Conservation (phyloP, 2,329 filamentous ascomycete species). For the Zymoseptoria ardabiliae region DNA sequence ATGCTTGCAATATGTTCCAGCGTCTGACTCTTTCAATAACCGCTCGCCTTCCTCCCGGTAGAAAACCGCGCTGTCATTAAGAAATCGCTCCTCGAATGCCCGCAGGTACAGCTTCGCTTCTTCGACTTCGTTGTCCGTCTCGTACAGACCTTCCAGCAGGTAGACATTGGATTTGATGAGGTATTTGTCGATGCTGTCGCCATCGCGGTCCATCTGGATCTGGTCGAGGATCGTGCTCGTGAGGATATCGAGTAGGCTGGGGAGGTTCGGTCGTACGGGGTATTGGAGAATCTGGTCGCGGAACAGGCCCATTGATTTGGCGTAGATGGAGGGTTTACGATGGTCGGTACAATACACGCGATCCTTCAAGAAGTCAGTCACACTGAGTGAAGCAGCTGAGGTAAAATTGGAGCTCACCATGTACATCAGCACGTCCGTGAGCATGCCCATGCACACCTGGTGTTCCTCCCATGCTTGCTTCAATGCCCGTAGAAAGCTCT, state of each 20-base stretch:
- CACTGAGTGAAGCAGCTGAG: conserved; percentile 4
- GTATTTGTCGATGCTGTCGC: conserved; percentile 77
- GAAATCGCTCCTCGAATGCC: conserved; percentile 71
- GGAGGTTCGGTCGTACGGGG: conserved; percentile 41
- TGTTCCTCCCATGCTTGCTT: conserved; percentile 81
- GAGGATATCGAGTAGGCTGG: conserved; percentile 63
- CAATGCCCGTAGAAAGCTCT: conserved; percentile 71
- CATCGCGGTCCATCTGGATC: conserved; percentile 84
- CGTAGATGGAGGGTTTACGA: conserved; percentile 69
- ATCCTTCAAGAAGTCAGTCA: conserved; percentile 48
- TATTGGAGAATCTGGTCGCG: conserved; percentile 74
- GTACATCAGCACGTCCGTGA: conserved; percentile 88
- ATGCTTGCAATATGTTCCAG: conserved; percentile 71
- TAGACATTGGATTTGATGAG: conserved; percentile 75
- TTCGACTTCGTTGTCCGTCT: conserved; percentile 70
- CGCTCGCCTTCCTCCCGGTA: conserved; percentile 69
- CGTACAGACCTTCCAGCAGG: conserved; percentile 86
- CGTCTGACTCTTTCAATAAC: conserved; percentile 70
- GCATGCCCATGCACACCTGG: conserved; percentile 90
- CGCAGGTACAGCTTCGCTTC: conserved; percentile 75
- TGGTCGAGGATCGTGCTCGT: conserved; percentile 81
- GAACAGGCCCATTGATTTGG: conserved; percentile 78
- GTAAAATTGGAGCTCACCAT: conserved; percentile 49
- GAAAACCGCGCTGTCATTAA: conserved; percentile 63
- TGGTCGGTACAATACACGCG: conserved; percentile 71